Conservation (phyloP, 441 rosid species). For the Cnidoscolus chayamansa region DNA sequence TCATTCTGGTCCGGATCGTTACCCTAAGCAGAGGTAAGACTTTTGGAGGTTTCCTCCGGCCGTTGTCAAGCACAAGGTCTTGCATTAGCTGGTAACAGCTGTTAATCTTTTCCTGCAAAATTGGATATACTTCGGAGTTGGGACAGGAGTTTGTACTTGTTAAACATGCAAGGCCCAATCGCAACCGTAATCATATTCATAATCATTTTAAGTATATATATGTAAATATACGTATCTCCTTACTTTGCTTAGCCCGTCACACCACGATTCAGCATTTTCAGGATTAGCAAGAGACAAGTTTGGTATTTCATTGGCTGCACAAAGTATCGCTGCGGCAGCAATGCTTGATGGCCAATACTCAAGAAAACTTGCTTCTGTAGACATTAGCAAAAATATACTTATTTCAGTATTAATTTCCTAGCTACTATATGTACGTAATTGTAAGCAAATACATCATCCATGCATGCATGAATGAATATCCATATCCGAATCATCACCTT, state of each 20-base stretch:
- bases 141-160: conserved; percentile 4
- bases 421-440: neutral
- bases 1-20: conserved; percentile 52
- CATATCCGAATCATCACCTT: conserved; percentile 42
- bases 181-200: neutral
- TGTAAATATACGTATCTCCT: conserved; percentile 12
- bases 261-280: conserved; percentile 83
- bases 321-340: conserved; percentile 84
- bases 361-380: conserved; percentile 76
- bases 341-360: conserved; percentile 87
- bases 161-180: neutral
- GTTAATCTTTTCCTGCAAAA: conserved; percentile 74
- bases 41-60: conserved; percentile 43
- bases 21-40: conserved; percentile 60
- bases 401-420: neutral
- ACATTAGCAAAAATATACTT: neutral
- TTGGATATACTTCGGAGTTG: conserved; percentile 16
- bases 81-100: conserved; percentile 82
- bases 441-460: neutral
- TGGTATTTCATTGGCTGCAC: conserved; percentile 76
- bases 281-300: conserved; percentile 59
- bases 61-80: conserved; percentile 44
- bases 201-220: no score
- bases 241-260: conserved; percentile 89
- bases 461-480: neutral